These are phyloP conservation scores for Saxophila tyrrhenica DNA, from an alignment of 495 filamentous ascomycete genomes.

Conservation along the genomic window DNA sequence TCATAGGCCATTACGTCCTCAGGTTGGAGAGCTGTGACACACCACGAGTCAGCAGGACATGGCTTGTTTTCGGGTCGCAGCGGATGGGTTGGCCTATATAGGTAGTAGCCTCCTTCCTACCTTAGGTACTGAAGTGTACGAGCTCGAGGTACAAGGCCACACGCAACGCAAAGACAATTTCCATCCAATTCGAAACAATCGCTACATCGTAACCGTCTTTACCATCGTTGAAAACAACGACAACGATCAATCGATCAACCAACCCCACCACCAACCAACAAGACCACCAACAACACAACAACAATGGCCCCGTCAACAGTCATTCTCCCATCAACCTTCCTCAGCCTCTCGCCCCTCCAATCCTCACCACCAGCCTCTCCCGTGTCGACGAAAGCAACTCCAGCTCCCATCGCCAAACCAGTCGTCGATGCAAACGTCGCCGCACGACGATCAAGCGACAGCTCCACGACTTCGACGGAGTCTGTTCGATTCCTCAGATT, in stretches of 20 bases:
- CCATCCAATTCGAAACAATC: no score
- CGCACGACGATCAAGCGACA: conserved; percentile 2
- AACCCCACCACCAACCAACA: neutral
- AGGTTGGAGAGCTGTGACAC: neutral
- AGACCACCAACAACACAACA: neutral
- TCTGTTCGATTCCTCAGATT: conserved; percentile 5
- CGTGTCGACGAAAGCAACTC: neutral
- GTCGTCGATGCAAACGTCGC: neutral
- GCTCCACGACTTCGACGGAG: neutral
- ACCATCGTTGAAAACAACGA: neutral
- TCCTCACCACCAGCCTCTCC: conserved; percentile 5
- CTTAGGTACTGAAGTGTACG: no score
- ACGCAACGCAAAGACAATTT: no score
- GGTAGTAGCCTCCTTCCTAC: neutral
- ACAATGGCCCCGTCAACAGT: neutral
- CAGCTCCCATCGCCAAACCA: neutral
- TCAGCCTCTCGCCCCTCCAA: conserved; percentile 13
- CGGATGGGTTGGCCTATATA: neutral
- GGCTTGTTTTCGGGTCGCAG: neutral
- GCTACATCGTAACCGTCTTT: no score
- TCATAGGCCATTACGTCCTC: neutral
- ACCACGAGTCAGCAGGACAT: neutral
- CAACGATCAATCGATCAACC: neutral
- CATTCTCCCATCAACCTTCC: conserved; percentile 2
- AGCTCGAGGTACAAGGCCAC: no score